Conservation (phyloP, 2,329 filamentous ascomycete species). For the Neocucurbitaria cava region DNA sequence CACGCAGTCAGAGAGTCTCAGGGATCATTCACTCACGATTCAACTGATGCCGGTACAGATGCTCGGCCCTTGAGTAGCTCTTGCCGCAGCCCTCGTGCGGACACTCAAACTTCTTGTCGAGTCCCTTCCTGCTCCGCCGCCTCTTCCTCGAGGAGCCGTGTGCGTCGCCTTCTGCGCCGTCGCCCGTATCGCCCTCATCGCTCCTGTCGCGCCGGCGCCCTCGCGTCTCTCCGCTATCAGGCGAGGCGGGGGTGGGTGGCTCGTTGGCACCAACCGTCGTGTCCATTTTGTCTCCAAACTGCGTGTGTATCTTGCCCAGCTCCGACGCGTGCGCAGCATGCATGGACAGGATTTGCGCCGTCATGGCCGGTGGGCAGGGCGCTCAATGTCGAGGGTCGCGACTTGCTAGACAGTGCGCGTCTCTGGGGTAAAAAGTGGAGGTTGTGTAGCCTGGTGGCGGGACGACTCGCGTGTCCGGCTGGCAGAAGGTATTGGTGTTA, state of each 20-base stretch:
- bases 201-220: slow-evolving; percentile 49
- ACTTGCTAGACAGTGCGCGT: slow-evolving; percentile 17
- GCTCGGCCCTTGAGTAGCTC: slow-evolving; percentile 94
- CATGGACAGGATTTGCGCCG: slow-evolving; percentile 49
- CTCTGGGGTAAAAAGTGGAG: slow-evolving; percentile 18
- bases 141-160: slow-evolving; percentile 59
- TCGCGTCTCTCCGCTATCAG: slow-evolving; percentile 43
- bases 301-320: slow-evolving; percentile 43
- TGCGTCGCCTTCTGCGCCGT: slow-evolving; percentile 34
- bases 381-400: slow-evolving; percentile 13
- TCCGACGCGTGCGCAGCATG: slow-evolving; percentile 46
- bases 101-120: slow-evolving; percentile 77
- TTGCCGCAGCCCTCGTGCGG: slow-evolving; percentile 88
- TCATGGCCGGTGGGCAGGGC: slow-evolving; percentile 37
- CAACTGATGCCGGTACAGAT: slow-evolving; percentile 93
- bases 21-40: slow-evolving; percentile 70
- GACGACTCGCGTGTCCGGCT: slow-evolving; percentile 23
- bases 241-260: slow-evolving; percentile 43
- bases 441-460: slow-evolving; percentile 26
- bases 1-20: neutral
- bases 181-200: slow-evolving; percentile 33
- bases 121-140: slow-evolving; percentile 75
- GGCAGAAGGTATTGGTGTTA: slow-evolving; percentile 15
- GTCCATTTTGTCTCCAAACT: slow-evolving; percentile 47
- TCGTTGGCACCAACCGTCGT: slow-evolving; percentile 32